Evolutionary conservation across 208 protist genomes (phyloP).

Genomic region (Trypanosoma scelopori): DNA sequence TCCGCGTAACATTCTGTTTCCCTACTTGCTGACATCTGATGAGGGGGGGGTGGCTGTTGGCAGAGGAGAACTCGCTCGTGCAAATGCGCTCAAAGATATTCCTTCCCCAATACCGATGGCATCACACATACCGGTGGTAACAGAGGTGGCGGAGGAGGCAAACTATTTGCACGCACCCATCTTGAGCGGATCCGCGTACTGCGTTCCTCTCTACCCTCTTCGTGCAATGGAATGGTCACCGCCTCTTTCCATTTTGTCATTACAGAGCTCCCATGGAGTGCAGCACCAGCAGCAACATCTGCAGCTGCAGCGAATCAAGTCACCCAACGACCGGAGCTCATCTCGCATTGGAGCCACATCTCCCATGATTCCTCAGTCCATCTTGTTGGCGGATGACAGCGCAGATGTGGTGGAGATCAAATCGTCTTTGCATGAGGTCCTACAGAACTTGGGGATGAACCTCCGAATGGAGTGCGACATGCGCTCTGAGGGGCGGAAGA

Average conservation of each 20-base stretch:
- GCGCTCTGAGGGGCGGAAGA: slow-evolving; percentile 2
- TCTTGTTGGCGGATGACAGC: slow-evolving; percentile 7
- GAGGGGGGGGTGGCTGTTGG: slow-evolving; percentile 4
- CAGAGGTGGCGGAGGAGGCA: slow-evolving; percentile 38
- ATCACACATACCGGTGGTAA: slow-evolving; percentile 2
- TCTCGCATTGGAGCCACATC: background rate
- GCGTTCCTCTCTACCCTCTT: slow-evolving; percentile 39
- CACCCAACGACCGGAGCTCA: slow-evolving; percentile 7
- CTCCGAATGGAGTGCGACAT: slow-evolving; percentile 8
- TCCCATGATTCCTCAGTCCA: background rate
- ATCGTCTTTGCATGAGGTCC: slow-evolving; percentile 4
- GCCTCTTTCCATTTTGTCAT: background rate
- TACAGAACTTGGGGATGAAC: background rate
- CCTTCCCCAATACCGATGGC: background rate
- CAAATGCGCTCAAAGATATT: background rate
- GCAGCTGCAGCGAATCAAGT: background rate
- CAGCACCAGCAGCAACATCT: too few species aligned
- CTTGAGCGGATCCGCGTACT: slow-evolving; percentile 38
- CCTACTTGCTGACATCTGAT: slow-evolving; percentile 29
- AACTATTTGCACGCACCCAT: slow-evolving; percentile 48
- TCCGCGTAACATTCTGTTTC: slow-evolving; percentile 48
- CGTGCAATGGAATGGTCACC: slow-evolving; percentile 17
- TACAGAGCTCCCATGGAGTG: background rate
- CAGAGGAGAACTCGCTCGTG: slow-evolving; percentile 6
- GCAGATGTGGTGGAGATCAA: slow-evolving; percentile 15